Percentiles rank a stretch among this genome's conserved stretches.
These are phyloP conservation scores for Sporothrix brunneoviolacea DNA, from an alignment of 2,329 filamentous ascomycete genomes.

Conservation along the genomic window DNA sequence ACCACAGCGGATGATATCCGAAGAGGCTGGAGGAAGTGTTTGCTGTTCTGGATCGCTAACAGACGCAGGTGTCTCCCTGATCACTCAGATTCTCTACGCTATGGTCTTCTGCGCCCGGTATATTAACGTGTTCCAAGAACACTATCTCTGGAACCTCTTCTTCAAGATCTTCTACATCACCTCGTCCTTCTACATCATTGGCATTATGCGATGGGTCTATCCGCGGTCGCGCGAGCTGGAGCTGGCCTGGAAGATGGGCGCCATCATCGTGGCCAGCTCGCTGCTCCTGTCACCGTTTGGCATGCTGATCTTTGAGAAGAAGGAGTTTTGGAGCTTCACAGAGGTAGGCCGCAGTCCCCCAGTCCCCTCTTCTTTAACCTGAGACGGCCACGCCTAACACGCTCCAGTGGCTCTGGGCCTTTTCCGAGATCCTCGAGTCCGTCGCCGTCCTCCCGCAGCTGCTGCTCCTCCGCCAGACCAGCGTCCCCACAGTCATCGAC, in stretches of 20 bases:
- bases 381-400: too few species aligned
- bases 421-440: conserved; percentile 87
- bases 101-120: conserved; percentile 83
- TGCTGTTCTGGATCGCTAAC: too few species aligned
- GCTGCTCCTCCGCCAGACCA: conserved; percentile 86
- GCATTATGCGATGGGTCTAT: conserved; percentile 78
- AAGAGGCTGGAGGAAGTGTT: too few species aligned
- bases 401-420: conserved; percentile 79
- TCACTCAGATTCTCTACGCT: conserved; percentile 83
- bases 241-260: conserved; percentile 86
- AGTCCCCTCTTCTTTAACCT: not conserved
- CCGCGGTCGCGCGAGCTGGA: conserved; percentile 85
- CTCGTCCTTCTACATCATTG: conserved; percentile 79
- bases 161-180: conserved; percentile 87
- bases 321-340: conserved; percentile 40
- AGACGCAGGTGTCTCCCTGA: conserved; percentile 69
- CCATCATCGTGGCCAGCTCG: conserved; percentile 59
- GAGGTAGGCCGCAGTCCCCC: conserved; percentile 30
- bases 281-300: conserved; percentile 64
- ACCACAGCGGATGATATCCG: too few species aligned
- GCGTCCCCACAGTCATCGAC: conserved; percentile 89
- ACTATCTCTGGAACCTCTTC: conserved; percentile 60
- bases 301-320: conserved; percentile 58
- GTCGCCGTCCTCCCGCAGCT: conserved; percentile 87
- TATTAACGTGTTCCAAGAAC: conserved; percentile 65